These are phyloP conservation scores for Rubroboletus pulcherrimus DNA, from an alignment of 768 basidiomycete genomes.

Conservation along the genomic window DNA sequence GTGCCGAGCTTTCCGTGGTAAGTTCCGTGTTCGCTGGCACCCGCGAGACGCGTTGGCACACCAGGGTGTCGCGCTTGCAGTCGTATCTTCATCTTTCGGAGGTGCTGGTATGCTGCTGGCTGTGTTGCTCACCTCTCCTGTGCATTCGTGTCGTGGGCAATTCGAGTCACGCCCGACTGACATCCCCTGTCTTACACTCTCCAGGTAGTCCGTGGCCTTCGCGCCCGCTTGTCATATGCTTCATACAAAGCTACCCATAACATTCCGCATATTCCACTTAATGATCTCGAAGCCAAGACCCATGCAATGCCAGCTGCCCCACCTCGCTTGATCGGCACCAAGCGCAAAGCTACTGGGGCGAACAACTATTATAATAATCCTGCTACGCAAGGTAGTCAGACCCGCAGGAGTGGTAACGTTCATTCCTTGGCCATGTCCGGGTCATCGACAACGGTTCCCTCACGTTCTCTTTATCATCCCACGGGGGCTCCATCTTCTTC, in stretches of 20 bases:
- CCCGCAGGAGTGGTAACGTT: conserved; percentile 44
- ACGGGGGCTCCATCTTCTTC: conserved; percentile 33
- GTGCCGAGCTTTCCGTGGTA: conserved; percentile 79
- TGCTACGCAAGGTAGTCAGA: conserved; percentile 42
- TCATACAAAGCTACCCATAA: conserved; percentile 81
- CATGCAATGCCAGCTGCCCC: conserved; percentile 41
- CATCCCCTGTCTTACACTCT: conserved; percentile 29
- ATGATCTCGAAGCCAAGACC: conserved; percentile 67
- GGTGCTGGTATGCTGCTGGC: conserved; percentile 1
- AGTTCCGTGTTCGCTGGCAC: conserved; percentile 36
- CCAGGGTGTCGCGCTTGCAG: conserved; percentile 22
- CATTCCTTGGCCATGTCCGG: conserved; percentile 33
- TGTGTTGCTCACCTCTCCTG: neutral
- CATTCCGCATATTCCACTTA: conserved; percentile 58
- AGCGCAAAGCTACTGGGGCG: conserved; percentile 45
- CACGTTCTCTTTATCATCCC: conserved; percentile 44
- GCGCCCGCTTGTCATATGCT: conserved; percentile 78
- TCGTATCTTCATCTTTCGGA: conserved; percentile 1
- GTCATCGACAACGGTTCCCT: conserved; percentile 27
- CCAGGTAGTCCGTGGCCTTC: conserved; percentile 77
- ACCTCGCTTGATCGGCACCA: conserved; percentile 54
- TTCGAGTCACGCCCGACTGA: conserved; percentile 18
- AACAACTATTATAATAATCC: conserved; percentile 51
- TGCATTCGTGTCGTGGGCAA: conserved; percentile 7
- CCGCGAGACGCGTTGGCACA: conserved; percentile 47